These are phyloP conservation scores for Amyloporia xantha DNA, from an alignment of 768 basidiomycete species.

Conservation along the genomic window DNA sequence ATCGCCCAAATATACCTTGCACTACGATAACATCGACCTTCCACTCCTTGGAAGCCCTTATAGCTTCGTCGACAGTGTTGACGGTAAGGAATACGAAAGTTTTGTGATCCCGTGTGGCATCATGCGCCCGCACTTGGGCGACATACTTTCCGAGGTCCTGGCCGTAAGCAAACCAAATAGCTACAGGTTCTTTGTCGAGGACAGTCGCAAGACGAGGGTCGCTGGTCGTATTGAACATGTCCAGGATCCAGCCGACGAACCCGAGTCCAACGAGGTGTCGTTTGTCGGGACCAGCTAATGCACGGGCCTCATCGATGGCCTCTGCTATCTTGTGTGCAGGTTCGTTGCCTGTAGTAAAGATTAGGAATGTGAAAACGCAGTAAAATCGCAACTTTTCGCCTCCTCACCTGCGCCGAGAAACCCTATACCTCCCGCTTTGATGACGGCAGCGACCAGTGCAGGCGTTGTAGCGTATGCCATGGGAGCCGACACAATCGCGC, in stretches of 20 bases:
- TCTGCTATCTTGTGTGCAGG: constrained; percentile 46
- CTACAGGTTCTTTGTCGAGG: constrained; percentile 49
- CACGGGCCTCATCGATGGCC: constrained; percentile 32
- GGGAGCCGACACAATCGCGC: not conserved
- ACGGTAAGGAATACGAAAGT: constrained; percentile 63
- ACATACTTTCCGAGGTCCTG: constrained; percentile 48
- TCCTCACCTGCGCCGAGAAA: constrained; percentile 59
- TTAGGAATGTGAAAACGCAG: constrained; percentile 25
- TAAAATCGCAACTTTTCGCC: constrained; percentile 1
- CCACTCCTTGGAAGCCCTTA: constrained; percentile 56
- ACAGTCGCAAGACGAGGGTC: constrained; percentile 40
- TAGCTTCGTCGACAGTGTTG: constrained; percentile 53
- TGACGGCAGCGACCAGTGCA: constrained; percentile 27
- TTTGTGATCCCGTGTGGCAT: constrained; percentile 21
- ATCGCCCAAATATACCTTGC: constrained; percentile 75
- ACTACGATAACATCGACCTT: constrained; percentile 69
- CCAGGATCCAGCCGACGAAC: constrained; percentile 66
- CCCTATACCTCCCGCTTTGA: constrained; percentile 68
- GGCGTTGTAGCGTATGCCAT: not conserved
- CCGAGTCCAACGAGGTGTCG: constrained; percentile 64
- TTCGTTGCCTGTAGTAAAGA: constrained; percentile 38
- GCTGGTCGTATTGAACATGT: constrained; percentile 32
- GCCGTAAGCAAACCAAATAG: constrained; percentile 76
- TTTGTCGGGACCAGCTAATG: constrained; percentile 14
- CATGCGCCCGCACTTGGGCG: constrained; percentile 37